Conservation (phyloP, 2,329 filamentous ascomycete species). For the Myriosclerotinia duriaeana region DNA sequence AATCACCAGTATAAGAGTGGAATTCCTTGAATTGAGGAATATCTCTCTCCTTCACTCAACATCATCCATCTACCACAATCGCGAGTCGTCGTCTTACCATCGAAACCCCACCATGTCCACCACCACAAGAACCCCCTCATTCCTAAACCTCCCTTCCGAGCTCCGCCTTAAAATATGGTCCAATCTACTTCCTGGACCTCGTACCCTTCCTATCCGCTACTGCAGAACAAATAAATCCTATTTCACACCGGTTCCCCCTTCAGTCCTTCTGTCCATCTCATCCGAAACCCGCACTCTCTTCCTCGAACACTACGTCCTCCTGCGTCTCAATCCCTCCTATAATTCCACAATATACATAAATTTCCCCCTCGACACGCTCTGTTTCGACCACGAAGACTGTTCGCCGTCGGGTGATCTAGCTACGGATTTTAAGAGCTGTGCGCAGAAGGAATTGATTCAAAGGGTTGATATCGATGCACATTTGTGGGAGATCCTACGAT, state of each 20-base stretch:
- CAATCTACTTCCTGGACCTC: constrained; percentile 17
- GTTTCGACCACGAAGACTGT: constrained; percentile 28
- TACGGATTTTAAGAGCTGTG: constrained; percentile 20
- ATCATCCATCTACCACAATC: neutral
- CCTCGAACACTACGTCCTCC: constrained; percentile 22
- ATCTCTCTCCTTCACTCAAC: neutral
- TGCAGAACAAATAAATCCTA: constrained; percentile 20
- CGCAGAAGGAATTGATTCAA: constrained; percentile 19
- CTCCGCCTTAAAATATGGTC: constrained; percentile 25
- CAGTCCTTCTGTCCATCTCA: constrained; percentile 23
- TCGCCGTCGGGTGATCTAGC: constrained; percentile 24
- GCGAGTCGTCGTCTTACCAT: neutral
- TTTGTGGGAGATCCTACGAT: constrained; percentile 26
- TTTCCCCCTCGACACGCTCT: constrained; percentile 26
- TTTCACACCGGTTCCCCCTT: constrained; percentile 14
- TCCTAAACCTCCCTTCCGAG: constrained; percentile 22
- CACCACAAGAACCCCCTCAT: constrained; percentile 5
- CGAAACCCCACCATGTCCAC: constrained; percentile 13
- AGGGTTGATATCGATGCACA: constrained; percentile 25
- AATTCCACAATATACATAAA: constrained; percentile 27
- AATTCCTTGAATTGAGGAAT: neutral
- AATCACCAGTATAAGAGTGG: neutral
- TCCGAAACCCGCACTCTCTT: constrained; percentile 25
- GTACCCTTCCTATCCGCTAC: constrained; percentile 21
- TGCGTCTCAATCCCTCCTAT: constrained; percentile 20